phyloP scores from a whole-genome alignment of 495 filamentous ascomycete genomes.

The Penicillium desertorum region DNA sequence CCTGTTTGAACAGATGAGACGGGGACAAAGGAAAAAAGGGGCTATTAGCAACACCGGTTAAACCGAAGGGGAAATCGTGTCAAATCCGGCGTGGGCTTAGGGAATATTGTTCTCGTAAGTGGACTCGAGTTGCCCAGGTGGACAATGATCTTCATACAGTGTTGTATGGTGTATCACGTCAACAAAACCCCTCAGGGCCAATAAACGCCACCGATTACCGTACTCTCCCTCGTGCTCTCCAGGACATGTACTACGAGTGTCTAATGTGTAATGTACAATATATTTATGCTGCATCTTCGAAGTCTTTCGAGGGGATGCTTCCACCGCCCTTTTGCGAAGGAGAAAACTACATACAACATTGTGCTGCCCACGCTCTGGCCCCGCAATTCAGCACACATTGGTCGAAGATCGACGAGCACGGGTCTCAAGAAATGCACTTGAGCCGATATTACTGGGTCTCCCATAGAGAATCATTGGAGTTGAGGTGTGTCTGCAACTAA shows the following conservation, averaged over 20 bases:
- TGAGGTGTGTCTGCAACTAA: constrained; percentile 18
- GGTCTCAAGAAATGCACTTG: constrained; percentile 2
- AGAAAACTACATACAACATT: background rate
- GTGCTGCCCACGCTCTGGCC: constrained; percentile 12
- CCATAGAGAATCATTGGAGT: constrained; percentile 7
- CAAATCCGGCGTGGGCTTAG: constrained; percentile 16
- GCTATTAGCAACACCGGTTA: constrained; percentile 5
- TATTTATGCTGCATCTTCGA: background rate
- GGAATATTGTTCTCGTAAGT: background rate
- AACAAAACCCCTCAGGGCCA: constrained; percentile 14
- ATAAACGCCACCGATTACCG: constrained; percentile 12
- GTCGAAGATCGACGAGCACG: constrained; percentile 25
- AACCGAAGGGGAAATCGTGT: constrained; percentile 14
- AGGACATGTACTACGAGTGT: background rate
- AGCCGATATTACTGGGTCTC: constrained; percentile 16
- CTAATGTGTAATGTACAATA: background rate
- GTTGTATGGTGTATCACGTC: constrained; percentile 8
- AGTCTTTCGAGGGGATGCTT: constrained; percentile 1
- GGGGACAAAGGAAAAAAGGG: constrained; percentile 10
- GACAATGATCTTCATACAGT: constrained; percentile 12
- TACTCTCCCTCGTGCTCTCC: background rate
- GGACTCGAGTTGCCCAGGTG: constrained; percentile 1
- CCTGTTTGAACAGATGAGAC: background rate
- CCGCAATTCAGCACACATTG: constrained; percentile 19
- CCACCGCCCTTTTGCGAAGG: constrained; percentile 20